These are phyloP conservation scores for Boletus huronensis DNA, from an alignment of 768 basidiomycete species.

Conservation along the genomic window DNA sequence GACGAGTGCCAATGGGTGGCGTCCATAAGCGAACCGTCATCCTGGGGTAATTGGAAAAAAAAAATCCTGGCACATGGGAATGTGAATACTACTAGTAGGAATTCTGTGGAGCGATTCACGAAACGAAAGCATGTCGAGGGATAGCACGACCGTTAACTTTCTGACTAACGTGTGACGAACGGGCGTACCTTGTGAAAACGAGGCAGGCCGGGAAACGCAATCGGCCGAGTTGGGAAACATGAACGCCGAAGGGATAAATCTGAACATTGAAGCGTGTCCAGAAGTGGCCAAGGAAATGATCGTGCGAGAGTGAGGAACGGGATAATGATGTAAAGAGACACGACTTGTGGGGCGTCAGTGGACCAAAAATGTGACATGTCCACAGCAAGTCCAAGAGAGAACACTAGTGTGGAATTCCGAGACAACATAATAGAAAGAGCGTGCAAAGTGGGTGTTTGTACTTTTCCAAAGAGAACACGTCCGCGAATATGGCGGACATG, in stretches of 20 bases:
- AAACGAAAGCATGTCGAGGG: slow-evolving; percentile 6
- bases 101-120: slow-evolving; percentile 18
- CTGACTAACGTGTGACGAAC: slow-evolving; percentile 15
- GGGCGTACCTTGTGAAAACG: slow-evolving; percentile 15
- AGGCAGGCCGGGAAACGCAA: slow-evolving; percentile 17
- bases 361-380: slow-evolving; percentile 15
- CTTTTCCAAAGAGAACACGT: slow-evolving; percentile 21
- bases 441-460: slow-evolving; percentile 9
- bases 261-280: slow-evolving; percentile 9
- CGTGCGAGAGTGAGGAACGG: slow-evolving; percentile 12
- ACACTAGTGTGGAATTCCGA: slow-evolving; percentile 7
- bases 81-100: slow-evolving; percentile 1
- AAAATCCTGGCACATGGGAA: slow-evolving; percentile 1
- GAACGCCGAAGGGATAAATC: slow-evolving; percentile 11
- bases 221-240: slow-evolving; percentile 16
- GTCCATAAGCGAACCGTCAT: slow-evolving; percentile 15
- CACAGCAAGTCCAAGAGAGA: slow-evolving; percentile 16
- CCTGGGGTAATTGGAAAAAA: slow-evolving; percentile 19
- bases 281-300: slow-evolving; percentile 11
- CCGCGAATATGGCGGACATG: slow-evolving; percentile 29
- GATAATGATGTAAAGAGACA: slow-evolving; percentile 28
- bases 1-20: not conserved
- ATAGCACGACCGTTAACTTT: slow-evolving; percentile 7
- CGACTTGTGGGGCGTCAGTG: slow-evolving; percentile 11
- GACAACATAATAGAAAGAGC: slow-evolving; percentile 24